These are phyloP conservation scores for Coccinonectria pachysandricola DNA, from an alignment of 2,329 filamentous ascomycete species.

Conservation along the genomic window DNA sequence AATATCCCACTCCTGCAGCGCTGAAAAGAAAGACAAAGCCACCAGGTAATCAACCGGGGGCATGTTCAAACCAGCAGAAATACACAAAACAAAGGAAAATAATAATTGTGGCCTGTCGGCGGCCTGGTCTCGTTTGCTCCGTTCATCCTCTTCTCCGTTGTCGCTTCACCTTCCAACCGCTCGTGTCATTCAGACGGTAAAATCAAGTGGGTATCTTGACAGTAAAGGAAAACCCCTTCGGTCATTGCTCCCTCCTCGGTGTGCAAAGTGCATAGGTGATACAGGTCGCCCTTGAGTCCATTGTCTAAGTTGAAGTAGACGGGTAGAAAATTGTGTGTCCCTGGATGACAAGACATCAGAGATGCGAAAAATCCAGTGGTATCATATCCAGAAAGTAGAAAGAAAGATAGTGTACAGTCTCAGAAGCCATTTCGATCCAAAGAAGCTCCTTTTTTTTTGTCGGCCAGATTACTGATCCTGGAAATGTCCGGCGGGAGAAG, in stretches of 20 bases:
- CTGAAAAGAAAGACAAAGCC: constrained; percentile 9
- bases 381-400: constrained; percentile 16
- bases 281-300: constrained; percentile 22
- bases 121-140: constrained; percentile 4
- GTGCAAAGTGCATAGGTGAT: constrained; percentile 21
- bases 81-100: constrained; percentile 6
- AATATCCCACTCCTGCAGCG: constrained; percentile 16
- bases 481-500: too few relatives aligned
- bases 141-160: constrained; percentile 7
- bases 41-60: too few relatives aligned
- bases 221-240: constrained; percentile 24
- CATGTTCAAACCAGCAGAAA: too few relatives aligned
- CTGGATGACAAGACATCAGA: constrained; percentile 16
- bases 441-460: too few relatives aligned
- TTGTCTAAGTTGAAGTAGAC: constrained; percentile 15
- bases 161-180: constrained; percentile 16
- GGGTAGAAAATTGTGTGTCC: constrained; percentile 15
- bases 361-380: constrained; percentile 14
- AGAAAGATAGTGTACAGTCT: constrained; percentile 21
- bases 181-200: constrained; percentile 19
- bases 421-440: constrained; percentile 15
- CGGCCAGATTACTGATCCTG: too few relatives aligned
- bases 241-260: constrained; percentile 17
- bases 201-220: constrained; percentile 28
- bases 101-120: constrained; percentile 8